phyloP scores from a whole-genome alignment of 257 asterid genomes.

The Ilex aquifolium region DNA sequence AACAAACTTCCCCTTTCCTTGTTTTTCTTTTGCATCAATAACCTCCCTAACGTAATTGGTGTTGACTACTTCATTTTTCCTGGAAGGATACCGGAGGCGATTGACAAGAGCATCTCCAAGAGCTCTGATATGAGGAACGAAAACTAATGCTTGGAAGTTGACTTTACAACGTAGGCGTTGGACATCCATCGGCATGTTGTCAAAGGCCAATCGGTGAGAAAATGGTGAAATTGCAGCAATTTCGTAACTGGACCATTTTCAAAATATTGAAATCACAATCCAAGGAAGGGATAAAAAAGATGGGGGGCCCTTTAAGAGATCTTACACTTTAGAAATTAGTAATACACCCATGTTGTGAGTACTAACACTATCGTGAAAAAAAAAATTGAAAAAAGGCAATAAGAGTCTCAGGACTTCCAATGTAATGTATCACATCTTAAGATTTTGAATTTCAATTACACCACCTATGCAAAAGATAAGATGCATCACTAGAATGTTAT shows the following conservation, averaged over 20 bases:
- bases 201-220: conserved; percentile 90
- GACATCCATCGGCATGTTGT: conserved; percentile 85
- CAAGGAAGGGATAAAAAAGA: not conserved
- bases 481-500: no score
- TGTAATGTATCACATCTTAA: no score
- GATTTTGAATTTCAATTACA: no score
- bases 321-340: no score
- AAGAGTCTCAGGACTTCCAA: no score
- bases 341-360: no score
- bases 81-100: conserved; percentile 58
- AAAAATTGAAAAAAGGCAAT: no score
- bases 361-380: no score
- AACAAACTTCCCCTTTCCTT: conserved; percentile 65
- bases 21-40: conserved; percentile 26
- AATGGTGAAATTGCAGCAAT: conserved; percentile 95
- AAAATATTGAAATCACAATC: conserved; percentile 1
- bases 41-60: conserved; percentile 41
- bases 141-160: conserved; percentile 79
- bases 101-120: conserved; percentile 84
- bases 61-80: conserved; percentile 30
- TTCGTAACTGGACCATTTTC: conserved; percentile 58
- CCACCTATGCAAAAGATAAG: no score
- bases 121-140: conserved; percentile 83
- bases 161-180: conserved; percentile 95
- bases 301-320: no score